Evolutionary conservation across 805 yeast genomes (phyloP).

Genomic region (Yamadazyma olivae): DNA sequence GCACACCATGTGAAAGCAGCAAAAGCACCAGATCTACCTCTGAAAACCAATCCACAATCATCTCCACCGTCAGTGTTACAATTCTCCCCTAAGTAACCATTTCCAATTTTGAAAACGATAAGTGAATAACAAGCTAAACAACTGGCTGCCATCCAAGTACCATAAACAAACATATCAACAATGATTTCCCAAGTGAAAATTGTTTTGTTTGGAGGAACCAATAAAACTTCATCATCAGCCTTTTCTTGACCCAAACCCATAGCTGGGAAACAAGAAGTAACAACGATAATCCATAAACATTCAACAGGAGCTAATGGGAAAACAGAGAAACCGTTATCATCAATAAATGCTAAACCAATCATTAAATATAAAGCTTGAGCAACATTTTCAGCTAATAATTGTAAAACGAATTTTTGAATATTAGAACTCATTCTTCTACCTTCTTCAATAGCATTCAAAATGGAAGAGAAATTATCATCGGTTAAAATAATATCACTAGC

Average conservation of each 20-base stretch:
- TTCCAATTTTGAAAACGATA: constrained; percentile 63
- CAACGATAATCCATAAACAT: constrained; percentile 33
- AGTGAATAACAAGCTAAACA: constrained; percentile 67
- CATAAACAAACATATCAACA: constrained; percentile 68
- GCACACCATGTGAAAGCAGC: constrained; percentile 87
- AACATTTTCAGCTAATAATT: constrained; percentile 35
- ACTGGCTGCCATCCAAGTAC: constrained; percentile 67
- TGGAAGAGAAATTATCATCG: constrained; percentile 92
- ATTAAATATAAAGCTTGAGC: constrained; percentile 61
- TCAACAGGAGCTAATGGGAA: constrained; percentile 63
- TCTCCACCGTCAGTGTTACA: constrained; percentile 55
- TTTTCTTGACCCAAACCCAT: constrained; percentile 49
- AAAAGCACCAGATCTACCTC: constrained; percentile 75
- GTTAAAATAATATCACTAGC: constrained; percentile 96
- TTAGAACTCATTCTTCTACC: constrained; percentile 32
- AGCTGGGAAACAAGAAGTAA: constrained; percentile 36
- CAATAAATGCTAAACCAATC: constrained; percentile 73
- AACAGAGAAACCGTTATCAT: constrained; percentile 61
- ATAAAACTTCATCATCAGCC: constrained; percentile 63
- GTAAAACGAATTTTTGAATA: constrained; percentile 32
- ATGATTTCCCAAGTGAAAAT: constrained; percentile 68
- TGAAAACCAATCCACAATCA: constrained; percentile 61
- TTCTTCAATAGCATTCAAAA: constrained; percentile 66
- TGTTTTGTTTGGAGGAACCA: constrained; percentile 59
- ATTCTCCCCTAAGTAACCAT: constrained; percentile 59